phyloP scores from a whole-genome alignment of 164 flowering plant species.

The Stephania japonica region DNA sequence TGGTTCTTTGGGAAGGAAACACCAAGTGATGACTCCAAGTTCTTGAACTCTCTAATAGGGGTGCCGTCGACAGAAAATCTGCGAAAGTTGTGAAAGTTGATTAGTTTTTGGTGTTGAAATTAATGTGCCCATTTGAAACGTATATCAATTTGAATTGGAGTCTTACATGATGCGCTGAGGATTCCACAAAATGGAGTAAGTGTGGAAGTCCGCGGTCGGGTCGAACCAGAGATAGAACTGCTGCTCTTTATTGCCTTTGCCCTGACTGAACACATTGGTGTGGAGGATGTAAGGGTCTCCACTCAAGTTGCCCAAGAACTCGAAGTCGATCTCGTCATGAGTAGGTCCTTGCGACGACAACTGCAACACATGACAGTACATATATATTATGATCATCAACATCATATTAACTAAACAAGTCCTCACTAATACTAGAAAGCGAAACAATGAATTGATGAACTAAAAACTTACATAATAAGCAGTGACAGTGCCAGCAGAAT shows the following conservation, averaged over 20 bases:
- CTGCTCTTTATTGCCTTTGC: conserved; percentile 11
- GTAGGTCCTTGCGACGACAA: conserved; percentile 24
- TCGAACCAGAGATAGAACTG: conserved; percentile 60
- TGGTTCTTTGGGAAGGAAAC: conserved; percentile 5
- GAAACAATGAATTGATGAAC: too few species aligned
- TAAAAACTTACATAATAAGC: conserved; percentile 37
- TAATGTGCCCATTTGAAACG: too few species aligned
- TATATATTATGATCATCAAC: background rate
- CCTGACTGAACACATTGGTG: conserved; percentile 15
- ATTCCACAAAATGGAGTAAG: conserved; percentile 37
- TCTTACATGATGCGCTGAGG: conserved; percentile 40
- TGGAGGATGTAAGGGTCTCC: conserved; percentile 15
- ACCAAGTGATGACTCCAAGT: background rate
- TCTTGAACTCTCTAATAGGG: conserved; percentile 45
- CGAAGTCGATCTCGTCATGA: conserved; percentile 42
- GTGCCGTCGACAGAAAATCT: conserved; percentile 16
- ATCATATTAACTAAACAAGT: too few species aligned
- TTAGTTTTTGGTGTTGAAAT: background rate
- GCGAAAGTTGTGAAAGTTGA: background rate
- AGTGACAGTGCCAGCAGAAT: conserved; percentile 63
- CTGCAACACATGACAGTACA: conserved; percentile 13
- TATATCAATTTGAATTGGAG: background rate
- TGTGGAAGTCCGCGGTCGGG: conserved; percentile 35
- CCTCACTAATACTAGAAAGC: too few species aligned
- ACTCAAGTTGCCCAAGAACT: conserved; percentile 42